Evolutionary conservation across 371 early-diverging fungal species (phyloP).

Genomic region (Mucor indicus): DNA sequence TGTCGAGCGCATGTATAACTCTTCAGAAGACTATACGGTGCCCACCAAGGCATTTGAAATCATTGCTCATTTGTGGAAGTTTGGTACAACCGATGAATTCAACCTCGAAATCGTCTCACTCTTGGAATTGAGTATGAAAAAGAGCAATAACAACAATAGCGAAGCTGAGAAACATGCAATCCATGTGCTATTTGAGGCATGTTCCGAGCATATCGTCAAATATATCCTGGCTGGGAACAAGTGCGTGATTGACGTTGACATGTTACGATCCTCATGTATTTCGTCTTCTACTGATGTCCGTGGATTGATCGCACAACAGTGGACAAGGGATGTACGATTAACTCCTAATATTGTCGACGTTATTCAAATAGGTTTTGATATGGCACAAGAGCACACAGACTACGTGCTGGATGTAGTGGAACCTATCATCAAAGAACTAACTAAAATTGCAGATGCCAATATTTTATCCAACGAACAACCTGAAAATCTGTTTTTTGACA

Average conservation of each 20-base stretch:
- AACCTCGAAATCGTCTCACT: conserved; percentile 19
- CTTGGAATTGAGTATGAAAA: conserved; percentile 21
- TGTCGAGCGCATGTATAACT: conserved; percentile 19
- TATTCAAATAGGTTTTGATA: conserved; percentile 19
- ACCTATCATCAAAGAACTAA: conserved; percentile 19
- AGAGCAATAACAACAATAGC: neutral
- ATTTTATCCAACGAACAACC: conserved; percentile 16
- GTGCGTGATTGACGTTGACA: conserved; percentile 9
- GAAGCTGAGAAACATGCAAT: conserved; percentile 11
- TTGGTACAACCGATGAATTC: conserved; percentile 9
- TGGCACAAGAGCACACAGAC: neutral
- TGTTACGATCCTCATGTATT: conserved; percentile 15
- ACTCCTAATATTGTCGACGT: conserved; percentile 21
- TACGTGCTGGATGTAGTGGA: conserved; percentile 12
- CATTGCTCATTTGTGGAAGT: conserved; percentile 23
- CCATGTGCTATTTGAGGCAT: conserved; percentile 19
- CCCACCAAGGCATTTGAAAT: conserved; percentile 23
- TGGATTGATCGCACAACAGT: conserved; percentile 7
- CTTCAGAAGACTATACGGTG: conserved; percentile 4
- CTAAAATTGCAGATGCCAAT: conserved; percentile 15
- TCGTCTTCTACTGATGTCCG: conserved; percentile 23
- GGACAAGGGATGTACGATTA: conserved; percentile 6
- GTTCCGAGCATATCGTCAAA: conserved; percentile 21
- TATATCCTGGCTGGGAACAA: conserved; percentile 31
- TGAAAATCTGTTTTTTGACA: conserved; percentile 22